Evolutionary conservation across 768 basidiomycete species (phyloP), one percentile per base, ranked within the genome.

Genomic region (Mrakia frigida): DNA sequence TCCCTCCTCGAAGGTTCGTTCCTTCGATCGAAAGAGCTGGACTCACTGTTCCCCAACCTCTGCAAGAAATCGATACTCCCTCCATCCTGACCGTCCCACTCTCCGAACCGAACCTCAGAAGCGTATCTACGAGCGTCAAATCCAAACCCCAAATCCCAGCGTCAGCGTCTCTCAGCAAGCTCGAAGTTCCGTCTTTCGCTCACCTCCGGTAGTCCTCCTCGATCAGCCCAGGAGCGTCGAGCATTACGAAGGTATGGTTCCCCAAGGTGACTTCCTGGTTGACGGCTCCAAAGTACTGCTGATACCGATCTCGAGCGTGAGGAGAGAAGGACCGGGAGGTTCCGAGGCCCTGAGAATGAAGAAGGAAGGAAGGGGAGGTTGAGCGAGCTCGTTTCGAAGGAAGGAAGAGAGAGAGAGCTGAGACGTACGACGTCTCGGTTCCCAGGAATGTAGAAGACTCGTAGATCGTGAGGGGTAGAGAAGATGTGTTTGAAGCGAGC

Each of bases 391-490:
- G 31, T n/a, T 28, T 11, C 21, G 33, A 6, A n/a, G 16, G 23
- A 6, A n/a, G 56, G 39, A 14, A 16, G 21, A 18, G 65, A 23
- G 13, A 31, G 70, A n/a, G n/a, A n/a, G n/a, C n/a, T n/a, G 74
- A 71, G 1, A 81, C 92, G 89, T 91, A 78, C 92, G 46, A 91
- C 86, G 80, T 98, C 96, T 81, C 94, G 94, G 81, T 98, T 98
- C 9, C 96, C 96, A 3, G 94, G 90, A 39, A 95, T 86, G 81
- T 89, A 91, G 82, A 89, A 90, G 76, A 86, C 84, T 0, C 90
- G 89, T 4, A 88, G 84, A 25, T 83, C 83, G 21, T 82, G 78
- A 14, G 85, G 79, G 9, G 86, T 82, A 31, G 85, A 83, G 84
- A 96, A 95, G 46, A 94, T 93, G 63, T 84, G 84, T 75, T 85